Evolutionary conservation across 768 basidiomycete species (phyloP), one percentile per base, ranked within the genome.

Genomic region (Boletus speciosus): DNA sequence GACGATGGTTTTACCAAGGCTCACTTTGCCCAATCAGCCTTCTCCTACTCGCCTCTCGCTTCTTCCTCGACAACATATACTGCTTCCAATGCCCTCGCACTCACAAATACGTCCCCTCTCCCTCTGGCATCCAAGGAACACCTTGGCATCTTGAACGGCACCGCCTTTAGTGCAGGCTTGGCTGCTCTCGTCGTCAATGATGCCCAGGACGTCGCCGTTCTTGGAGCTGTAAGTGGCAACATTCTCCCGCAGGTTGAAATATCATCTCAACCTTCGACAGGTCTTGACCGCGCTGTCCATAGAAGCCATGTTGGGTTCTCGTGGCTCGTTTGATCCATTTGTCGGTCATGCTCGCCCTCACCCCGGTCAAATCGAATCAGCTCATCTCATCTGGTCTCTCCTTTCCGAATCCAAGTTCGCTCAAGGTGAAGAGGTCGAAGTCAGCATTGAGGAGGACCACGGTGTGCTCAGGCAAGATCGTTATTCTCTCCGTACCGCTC

Each of bases 131-230:
- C 84, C 15, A 91, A 91, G 68, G 89, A 91, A 50, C 88, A 89
- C 58, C 78, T 90, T 14, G 90, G 89, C 12, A 81, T 91, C 48
- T 71, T 90, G 39, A 94, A 94, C 65, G 93, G 92, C 47, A 92
- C 91, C 1, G 88, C 90, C 0, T 92, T 92, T 70, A 88, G 86
- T 34, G 84, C 91, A 0, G 84, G 88, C 7, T 81, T 90, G n/a
- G 87, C 83, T 5, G 77, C 85, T 7, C 77, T 94, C 15, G 88
- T 86, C 9, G 71, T 91, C 49, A 80, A 83, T 59, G 88, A 90
- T 45, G 83, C 88, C 16, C 80, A 83, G 35, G 85, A 86, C 54
- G 73, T 88, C 35, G 80, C 80, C 9, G 69, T 89, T 23, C 75
- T 88, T 19, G 76, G 86, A 12, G 58, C 68, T 2, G 70, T 71